Percentiles rank a stretch among this genome's conserved stretches.
Evolutionary conservation across 2,329 filamentous ascomycete genomes (phyloP).

Genomic region (Ophiostoma pallidulum): DNA sequence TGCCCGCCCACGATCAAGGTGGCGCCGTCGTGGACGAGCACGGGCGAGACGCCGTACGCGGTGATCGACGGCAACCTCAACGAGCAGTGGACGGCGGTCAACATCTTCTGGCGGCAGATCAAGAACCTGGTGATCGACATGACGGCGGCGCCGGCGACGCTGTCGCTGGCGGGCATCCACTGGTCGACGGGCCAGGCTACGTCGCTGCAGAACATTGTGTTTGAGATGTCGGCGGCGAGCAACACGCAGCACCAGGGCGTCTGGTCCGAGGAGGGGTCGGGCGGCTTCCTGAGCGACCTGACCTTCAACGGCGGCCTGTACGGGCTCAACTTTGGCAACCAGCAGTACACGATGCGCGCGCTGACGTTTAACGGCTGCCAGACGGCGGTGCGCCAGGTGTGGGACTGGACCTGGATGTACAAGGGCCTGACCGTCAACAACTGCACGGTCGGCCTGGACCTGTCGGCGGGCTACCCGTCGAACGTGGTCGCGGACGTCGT

Average conservation of each 20-base stretch:
- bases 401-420: constrained; percentile 70
- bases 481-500: constrained; percentile 56
- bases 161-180: constrained; percentile 46
- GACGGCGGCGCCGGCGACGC: constrained; percentile 36
- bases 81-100: constrained; percentile 39
- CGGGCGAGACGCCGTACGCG: background rate
- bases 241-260: constrained; percentile 45
- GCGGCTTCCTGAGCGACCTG: constrained; percentile 59
- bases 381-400: constrained; percentile 60
- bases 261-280: constrained; percentile 54
- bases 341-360: constrained; percentile 62
- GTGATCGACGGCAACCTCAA: constrained; percentile 35
- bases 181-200: constrained; percentile 60
- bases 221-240: constrained; percentile 34
- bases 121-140: constrained; percentile 49
- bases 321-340: constrained; percentile 46
- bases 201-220: constrained; percentile 45
- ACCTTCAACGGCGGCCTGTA: constrained; percentile 58
- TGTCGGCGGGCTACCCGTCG: constrained; percentile 38
- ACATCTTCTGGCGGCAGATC: constrained; percentile 43
- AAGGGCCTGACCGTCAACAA: constrained; percentile 54
- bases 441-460: constrained; percentile 57
- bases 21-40: background rate
- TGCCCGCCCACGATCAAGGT: constrained; percentile 15
- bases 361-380: constrained; percentile 54